A percentile compares a stretch with the other conserved stretches of the same genome.
phyloP scores from a whole-genome alignment of 2,329 filamentous ascomycete species.

The Aspergillus ruber region DNA sequence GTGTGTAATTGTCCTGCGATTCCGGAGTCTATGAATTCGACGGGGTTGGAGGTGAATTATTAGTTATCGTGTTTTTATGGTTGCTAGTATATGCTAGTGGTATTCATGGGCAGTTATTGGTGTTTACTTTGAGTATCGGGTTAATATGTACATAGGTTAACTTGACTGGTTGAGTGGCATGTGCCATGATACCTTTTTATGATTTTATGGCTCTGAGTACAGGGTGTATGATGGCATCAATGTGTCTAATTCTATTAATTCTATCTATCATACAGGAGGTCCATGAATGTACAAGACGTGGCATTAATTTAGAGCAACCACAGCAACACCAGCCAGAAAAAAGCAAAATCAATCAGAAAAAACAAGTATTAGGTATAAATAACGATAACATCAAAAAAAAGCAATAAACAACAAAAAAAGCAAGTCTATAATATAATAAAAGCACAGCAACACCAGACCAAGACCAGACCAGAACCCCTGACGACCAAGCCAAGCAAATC shows the following conservation, averaged over 20 bases:
- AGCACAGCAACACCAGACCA: slow-evolving; percentile 4
- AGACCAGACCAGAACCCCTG: slow-evolving; percentile 13
- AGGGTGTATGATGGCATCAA: no score
- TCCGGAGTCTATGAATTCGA: neutral
- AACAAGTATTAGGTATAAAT: neutral
- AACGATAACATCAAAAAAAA: slow-evolving; percentile 1
- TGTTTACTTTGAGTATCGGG: no score
- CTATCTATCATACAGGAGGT: neutral
- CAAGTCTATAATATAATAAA: slow-evolving; percentile 4
- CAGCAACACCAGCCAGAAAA: neutral
- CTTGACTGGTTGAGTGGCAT: no score
- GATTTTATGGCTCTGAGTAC: no score
- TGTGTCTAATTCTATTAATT: neutral
- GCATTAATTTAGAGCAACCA: neutral
- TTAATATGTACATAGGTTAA: no score
- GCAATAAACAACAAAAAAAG: slow-evolving; percentile 1
- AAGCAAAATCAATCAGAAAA: neutral
- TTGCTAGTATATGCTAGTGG: neutral
- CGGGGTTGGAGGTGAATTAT: neutral
- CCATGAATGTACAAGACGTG: slow-evolving; percentile 2
- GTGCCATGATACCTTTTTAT: no score
- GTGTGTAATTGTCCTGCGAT: neutral
- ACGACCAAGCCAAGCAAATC: slow-evolving; percentile 13
- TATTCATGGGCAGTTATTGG: neutral
- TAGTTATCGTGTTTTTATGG: neutral